Conservation (phyloP, 2,329 filamentous ascomycete genomes). For the Cytospora piceae region DNA sequence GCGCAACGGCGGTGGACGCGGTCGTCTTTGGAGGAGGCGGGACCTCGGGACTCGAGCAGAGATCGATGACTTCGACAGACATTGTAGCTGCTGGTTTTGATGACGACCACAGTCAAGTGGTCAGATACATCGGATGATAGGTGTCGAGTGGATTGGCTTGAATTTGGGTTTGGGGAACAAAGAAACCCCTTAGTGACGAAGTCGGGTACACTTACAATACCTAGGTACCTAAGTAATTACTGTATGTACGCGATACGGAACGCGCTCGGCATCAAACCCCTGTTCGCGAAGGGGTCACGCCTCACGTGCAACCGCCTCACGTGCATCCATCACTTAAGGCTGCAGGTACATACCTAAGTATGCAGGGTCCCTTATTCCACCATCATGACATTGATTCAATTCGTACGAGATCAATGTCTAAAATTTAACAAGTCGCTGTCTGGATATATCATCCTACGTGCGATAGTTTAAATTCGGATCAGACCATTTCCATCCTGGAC, state of each 20-base stretch:
- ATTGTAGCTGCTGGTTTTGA: conserved; percentile 16
- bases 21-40: not conserved
- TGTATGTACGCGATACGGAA: not conserved
- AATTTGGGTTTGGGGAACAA: not conserved
- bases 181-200: not conserved
- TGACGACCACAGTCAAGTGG: not conserved
- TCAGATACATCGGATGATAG: not conserved
- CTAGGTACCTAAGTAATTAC: too few species aligned
- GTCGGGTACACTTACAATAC: not conserved
- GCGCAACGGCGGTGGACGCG: not conserved
- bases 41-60: conserved; percentile 31
- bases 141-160: not conserved
- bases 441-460: not conserved
- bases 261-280: not conserved
- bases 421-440: not conserved
- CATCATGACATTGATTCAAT: not conserved
- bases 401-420: not conserved
- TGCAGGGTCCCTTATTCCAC: too few species aligned
- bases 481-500: too few species aligned
- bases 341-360: not conserved
- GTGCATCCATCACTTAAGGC: not conserved
- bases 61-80: conserved; percentile 29
- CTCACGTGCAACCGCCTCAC: conserved; percentile 3
- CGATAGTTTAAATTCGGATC: not conserved
- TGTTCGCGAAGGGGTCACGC: conserved; percentile 1